These are phyloP conservation scores for Panus rudis DNA, from an alignment of 768 basidiomycete species.

Conservation along the genomic window DNA sequence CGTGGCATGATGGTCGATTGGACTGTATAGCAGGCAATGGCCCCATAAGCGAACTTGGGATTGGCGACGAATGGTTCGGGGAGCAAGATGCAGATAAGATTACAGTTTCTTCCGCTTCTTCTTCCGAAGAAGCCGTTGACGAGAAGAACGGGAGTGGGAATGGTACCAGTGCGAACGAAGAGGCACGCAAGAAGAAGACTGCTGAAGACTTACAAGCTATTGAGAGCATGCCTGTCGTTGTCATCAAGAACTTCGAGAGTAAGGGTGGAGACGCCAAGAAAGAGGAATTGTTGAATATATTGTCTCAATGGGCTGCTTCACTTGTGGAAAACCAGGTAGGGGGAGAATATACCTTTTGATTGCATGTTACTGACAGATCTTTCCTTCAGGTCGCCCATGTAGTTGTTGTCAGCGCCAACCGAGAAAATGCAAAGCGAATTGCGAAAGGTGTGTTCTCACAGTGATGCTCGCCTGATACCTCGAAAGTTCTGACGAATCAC, in stretches of 20 bases:
- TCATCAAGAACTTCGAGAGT: conserved; percentile 73
- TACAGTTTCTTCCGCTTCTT: not conserved
- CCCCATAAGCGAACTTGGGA: conserved; percentile 76
- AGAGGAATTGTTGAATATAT: conserved; percentile 65
- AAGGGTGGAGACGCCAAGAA: conserved; percentile 45
- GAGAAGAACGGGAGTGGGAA: conserved; percentile 15
- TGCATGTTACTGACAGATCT: conserved; percentile 1
- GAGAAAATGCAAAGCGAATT: conserved; percentile 79
- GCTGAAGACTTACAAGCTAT: conserved; percentile 45
- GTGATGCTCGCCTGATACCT: not conserved
- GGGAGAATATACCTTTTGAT: not conserved
- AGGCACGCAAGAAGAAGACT: conserved; percentile 22
- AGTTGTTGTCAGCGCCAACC: conserved; percentile 83
- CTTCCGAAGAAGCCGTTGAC: conserved; percentile 3
- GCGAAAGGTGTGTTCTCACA: conserved; percentile 52
- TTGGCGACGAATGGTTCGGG: conserved; percentile 63
- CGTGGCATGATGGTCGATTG: conserved; percentile 81
- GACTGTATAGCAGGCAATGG: conserved; percentile 86
- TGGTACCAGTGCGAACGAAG: conserved; percentile 27
- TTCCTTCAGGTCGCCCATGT: conserved; percentile 78
- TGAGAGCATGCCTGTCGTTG: conserved; percentile 71
- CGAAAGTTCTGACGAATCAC: not conserved
- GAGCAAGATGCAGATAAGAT: conserved; percentile 25
- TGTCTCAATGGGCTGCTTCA: conserved; percentile 80
- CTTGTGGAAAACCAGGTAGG: conserved; percentile 75